phyloP scores from a whole-genome alignment of 371 early-diverging fungal species.

The Mucor indicus region DNA sequence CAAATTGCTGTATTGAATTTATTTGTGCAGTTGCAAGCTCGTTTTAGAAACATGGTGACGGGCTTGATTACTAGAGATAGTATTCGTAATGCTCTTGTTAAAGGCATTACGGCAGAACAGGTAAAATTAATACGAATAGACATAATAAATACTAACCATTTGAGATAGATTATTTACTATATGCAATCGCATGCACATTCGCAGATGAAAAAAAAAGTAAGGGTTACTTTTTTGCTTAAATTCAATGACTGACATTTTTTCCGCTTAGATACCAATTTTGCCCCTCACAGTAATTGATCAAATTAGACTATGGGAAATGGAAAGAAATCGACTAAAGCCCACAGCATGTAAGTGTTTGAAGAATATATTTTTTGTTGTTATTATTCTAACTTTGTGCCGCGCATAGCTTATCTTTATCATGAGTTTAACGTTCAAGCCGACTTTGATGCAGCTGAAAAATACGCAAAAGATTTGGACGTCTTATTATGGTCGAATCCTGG shows the following conservation, averaged over 20 bases:
- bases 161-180: slow-evolving; percentile 77
- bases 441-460: slow-evolving; percentile 71
- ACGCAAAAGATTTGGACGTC: slow-evolving; percentile 77
- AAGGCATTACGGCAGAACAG: slow-evolving; percentile 97
- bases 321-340: slow-evolving; percentile 82
- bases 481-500: slow-evolving; percentile 73
- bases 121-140: slow-evolving; percentile 39
- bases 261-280: slow-evolving; percentile 67
- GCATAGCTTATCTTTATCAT: slow-evolving; percentile 73
- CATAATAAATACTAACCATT: neutral
- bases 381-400: neutral
- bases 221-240: too few species aligned
- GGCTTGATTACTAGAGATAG: slow-evolving; percentile 93
- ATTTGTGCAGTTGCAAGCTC: slow-evolving; percentile 82
- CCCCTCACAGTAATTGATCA: slow-evolving; percentile 96
- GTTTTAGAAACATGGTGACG: slow-evolving; percentile 95
- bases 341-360: slow-evolving; percentile 32
- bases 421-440: slow-evolving; percentile 77
- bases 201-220: slow-evolving; percentile 80
- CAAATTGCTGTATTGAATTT: slow-evolving; percentile 96
- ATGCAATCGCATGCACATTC: slow-evolving; percentile 90
- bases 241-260: neutral
- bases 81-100: slow-evolving; percentile 81
- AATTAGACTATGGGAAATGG: slow-evolving; percentile 96
- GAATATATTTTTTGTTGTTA: neutral